phyloP scores from a whole-genome alignment of 2,329 filamentous ascomycete genomes.

The Neofusicoccum laricinum region DNA sequence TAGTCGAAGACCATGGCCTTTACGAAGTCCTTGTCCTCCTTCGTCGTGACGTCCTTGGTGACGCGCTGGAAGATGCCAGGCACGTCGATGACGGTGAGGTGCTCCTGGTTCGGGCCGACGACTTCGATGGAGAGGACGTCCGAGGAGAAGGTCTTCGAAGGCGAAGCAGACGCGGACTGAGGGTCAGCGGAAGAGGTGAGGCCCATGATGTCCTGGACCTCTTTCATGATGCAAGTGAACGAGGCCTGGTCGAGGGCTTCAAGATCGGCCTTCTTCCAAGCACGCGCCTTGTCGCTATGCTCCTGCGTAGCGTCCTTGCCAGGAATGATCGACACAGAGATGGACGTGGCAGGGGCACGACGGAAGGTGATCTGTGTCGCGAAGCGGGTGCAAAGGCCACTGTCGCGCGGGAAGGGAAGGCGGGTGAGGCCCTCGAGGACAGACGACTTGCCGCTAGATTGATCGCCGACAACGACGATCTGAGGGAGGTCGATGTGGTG shows the following conservation, averaged over 20 bases:
- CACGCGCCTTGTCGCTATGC: constrained; percentile 21
- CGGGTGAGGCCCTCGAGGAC: constrained; percentile 33
- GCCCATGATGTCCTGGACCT: constrained; percentile 53
- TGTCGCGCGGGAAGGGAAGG: constrained; percentile 38
- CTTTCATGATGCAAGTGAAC: constrained; percentile 20
- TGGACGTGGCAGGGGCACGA: constrained; percentile 21
- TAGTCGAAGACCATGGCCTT: constrained; percentile 25
- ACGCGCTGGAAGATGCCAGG: constrained; percentile 44
- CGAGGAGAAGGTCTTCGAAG: constrained; percentile 33
- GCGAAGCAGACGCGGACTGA: too few relatives aligned
- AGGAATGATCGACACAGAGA: constrained; percentile 39
- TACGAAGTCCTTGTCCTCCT: constrained; percentile 26
- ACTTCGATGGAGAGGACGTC: constrained; percentile 45
- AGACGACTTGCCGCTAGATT: constrained; percentile 39
- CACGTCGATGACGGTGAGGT: constrained; percentile 45
- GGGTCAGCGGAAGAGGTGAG: background rate
- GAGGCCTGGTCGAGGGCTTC: constrained; percentile 19
- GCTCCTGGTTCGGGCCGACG: constrained; percentile 38
- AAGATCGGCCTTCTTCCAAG: constrained; percentile 25
- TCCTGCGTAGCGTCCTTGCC: constrained; percentile 23
- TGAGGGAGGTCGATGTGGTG: constrained; percentile 31
- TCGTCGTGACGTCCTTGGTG: constrained; percentile 23
- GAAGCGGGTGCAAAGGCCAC: constrained; percentile 43
- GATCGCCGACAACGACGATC: constrained; percentile 32
- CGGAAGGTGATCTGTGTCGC: constrained; percentile 48